Base-by-base conservation (phyloP, 164 flowering plant species). In the Chimonanthus salicifolius region DNA sequence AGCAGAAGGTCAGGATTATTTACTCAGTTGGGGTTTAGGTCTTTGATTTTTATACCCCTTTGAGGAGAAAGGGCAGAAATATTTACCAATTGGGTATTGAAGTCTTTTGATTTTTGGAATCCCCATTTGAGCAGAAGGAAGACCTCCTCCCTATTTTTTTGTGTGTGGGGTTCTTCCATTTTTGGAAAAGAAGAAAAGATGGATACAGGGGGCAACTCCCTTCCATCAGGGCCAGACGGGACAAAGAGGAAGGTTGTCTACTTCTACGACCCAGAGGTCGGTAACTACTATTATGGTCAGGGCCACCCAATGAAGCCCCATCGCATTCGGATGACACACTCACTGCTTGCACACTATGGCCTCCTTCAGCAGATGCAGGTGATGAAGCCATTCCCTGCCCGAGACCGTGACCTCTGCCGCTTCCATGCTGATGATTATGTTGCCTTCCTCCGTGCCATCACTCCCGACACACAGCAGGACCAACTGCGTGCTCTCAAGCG, bases 221-320 rank as follows among this genome's bases (percentile, higher is more conserved):
- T 84, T 62, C 79, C 85, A 66, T 84, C 85, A 13, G 88, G 87
- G 5, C 76, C 87, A 7, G 88, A 86, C 76, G 87, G 85, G 47
- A 75, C 76, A 69, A 86, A 86, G 80, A 79, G 87, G 69, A 86
- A 82, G 69, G 84, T 86, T 7, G 74, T 77, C 2, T 86, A 86
- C 70, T 86, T 84, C 75, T 87, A 87, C 77, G 90, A 87, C 15
- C 85, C 90, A 3, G 90, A 87, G 74, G 86, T 87, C 51, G 90
- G 90, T 0, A 87, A 87, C 71, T 87, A 85, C 74, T 85, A 85
- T 64, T 87, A 87, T 74, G 88, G 88, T 15, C 88, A 85, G 64
- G 89, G 89, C 47, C 89, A 85, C 78, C 88, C 89, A 0, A 87
- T 87, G 90, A 87, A 87, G 79, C 90, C 90, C 0, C 90, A 87